A percentile compares a stretch with the other conserved stretches of the same genome.
These are phyloP conservation scores for Coffea canephora DNA, from an alignment of 257 asterid genomes.

Conservation along the genomic window DNA sequence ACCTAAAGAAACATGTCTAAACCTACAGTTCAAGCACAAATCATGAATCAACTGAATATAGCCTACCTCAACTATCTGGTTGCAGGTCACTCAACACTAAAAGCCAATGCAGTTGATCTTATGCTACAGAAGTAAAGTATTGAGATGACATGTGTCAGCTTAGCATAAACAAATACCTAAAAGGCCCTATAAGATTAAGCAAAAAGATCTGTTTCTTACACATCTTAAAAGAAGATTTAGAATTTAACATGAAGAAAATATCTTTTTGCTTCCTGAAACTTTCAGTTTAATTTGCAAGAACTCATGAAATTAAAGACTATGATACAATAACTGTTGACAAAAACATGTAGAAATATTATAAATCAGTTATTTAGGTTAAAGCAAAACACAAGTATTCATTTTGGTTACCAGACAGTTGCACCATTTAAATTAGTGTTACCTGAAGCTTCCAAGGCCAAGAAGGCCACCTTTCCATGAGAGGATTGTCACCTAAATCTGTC, in stretches of 20 bases:
- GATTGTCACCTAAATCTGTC: not conserved
- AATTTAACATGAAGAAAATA: not conserved
- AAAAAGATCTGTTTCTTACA: not conserved
- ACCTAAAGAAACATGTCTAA: not conserved
- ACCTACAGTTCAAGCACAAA: not conserved
- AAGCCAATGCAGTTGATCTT: not conserved
- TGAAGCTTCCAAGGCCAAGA: not conserved
- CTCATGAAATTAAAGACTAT: not conserved
- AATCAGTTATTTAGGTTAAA: not conserved
- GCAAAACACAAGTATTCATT: not conserved
- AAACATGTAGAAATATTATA: not conserved
- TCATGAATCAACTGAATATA: not conserved
- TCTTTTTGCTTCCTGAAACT: not conserved
- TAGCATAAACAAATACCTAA: not conserved
- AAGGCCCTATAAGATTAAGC: not conserved
- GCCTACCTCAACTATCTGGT: not conserved
- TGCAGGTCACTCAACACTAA: not conserved
- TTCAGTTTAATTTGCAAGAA: not conserved
- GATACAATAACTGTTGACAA: not conserved
- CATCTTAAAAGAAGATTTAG: not conserved
- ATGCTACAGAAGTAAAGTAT: not conserved
- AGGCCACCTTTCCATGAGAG: not conserved
- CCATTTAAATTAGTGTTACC: too few relatives aligned
- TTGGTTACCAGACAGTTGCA: not conserved
- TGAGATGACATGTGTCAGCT: not conserved